These are phyloP conservation scores for Phytophthora multivora DNA, from an alignment of 352 stramenopile species.

Conservation along the genomic window DNA sequence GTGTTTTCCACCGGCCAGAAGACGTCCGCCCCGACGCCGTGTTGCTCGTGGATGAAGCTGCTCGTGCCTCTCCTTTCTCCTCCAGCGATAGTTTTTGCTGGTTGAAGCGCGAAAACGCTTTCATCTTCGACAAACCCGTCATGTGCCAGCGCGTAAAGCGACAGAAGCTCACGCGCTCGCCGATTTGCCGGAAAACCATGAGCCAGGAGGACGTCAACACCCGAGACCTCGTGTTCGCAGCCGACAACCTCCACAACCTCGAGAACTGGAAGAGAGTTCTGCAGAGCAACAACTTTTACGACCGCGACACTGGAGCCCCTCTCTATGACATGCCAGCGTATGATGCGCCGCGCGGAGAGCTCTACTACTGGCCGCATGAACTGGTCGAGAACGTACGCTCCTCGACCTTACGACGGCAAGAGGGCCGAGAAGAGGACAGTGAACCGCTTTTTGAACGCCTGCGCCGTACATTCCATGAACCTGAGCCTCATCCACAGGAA, in stretches of 20 bases:
- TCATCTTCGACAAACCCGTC: conserved; percentile 48
- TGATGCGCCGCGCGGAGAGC: conserved; percentile 24
- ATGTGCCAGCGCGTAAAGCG: conserved; percentile 39
- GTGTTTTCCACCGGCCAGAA: conserved; percentile 44
- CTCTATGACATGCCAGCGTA: conserved; percentile 11
- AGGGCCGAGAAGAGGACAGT: conserved; percentile 7
- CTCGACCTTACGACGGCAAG: conserved; percentile 23
- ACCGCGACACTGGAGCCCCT: conserved; percentile 13
- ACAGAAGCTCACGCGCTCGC: conserved; percentile 48
- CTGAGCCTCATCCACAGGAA: conserved; percentile 4
- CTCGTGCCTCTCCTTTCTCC: conserved; percentile 27
- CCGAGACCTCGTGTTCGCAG: conserved; percentile 44
- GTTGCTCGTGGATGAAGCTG: conserved; percentile 42
- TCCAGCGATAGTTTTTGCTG: conserved; percentile 37
- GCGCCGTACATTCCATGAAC: conserved; percentile 19
- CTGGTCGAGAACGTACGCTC: conserved; percentile 33
- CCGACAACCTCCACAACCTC: conserved; percentile 37
- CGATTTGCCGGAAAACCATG: conserved; percentile 46
- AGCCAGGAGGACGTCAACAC: conserved; percentile 43
- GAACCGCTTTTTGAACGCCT: conserved; percentile 22
- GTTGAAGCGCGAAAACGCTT: conserved; percentile 45
- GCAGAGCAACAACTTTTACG: conserved; percentile 39
- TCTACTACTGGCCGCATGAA: conserved; percentile 48
- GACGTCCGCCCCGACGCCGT: conserved; percentile 36
- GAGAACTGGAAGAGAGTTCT: conserved; percentile 42